Evolutionary conservation across 2,329 filamentous ascomycete genomes (phyloP).

Genomic region (Penicillium sp.): DNA sequence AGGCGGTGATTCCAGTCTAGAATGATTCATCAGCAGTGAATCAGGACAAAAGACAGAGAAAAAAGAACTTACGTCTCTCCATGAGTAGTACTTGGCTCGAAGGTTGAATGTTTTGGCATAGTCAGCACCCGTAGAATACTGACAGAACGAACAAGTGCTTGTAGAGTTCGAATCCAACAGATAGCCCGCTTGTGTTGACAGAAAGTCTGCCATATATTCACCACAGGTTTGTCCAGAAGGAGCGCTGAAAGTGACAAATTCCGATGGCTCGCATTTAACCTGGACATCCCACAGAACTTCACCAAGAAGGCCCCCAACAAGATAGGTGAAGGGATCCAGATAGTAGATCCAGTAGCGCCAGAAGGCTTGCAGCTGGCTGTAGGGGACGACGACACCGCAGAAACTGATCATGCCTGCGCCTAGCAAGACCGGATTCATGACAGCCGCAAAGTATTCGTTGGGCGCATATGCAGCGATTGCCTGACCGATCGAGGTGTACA

Average conservation of each 20-base stretch:
- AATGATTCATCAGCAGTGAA: slow-evolving; percentile 8
- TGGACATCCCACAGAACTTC: slow-evolving; percentile 48
- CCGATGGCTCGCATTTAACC: slow-evolving; percentile 43
- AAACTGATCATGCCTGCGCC: slow-evolving; percentile 51
- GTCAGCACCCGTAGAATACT: slow-evolving; percentile 41
- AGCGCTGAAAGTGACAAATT: slow-evolving; percentile 39
- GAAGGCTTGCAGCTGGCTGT: slow-evolving; percentile 46
- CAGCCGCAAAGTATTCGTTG: slow-evolving; percentile 64
- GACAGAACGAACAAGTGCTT: slow-evolving; percentile 39
- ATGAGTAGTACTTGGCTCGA: slow-evolving; percentile 43
- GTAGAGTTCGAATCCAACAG: slow-evolving; percentile 39
- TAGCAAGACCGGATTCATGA: slow-evolving; percentile 64
- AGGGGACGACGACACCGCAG: slow-evolving; percentile 49
- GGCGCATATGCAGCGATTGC: slow-evolving; percentile 66
- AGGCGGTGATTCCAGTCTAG: slow-evolving; percentile 50
- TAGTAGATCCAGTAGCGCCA: slow-evolving; percentile 55
- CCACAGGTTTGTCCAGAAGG: slow-evolving; percentile 41
- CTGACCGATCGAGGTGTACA: slow-evolving; percentile 54
- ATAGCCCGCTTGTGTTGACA: slow-evolving; percentile 38
- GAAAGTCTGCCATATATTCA: slow-evolving; percentile 43
- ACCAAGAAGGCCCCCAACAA: slow-evolving; percentile 48
- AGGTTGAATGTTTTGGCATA: slow-evolving; percentile 45
- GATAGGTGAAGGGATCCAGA: slow-evolving; percentile 52
- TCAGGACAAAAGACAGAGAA: neutral
- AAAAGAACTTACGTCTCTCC: slow-evolving; percentile 44